phyloP scores from a whole-genome alignment of 2,329 filamentous ascomycete species.

The Grosmannia clavigera region DNA sequence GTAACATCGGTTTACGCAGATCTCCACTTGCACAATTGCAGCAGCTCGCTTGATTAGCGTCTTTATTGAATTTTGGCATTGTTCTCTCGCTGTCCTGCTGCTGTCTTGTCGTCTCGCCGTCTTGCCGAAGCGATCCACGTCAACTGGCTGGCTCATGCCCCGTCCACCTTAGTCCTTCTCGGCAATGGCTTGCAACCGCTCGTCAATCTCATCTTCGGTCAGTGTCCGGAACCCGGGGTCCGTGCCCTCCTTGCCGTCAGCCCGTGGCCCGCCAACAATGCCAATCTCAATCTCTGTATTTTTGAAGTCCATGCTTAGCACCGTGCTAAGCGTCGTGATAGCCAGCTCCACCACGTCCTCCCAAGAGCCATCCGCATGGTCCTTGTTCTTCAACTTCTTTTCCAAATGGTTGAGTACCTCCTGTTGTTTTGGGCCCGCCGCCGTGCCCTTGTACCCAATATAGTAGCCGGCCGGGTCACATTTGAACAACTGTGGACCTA shows the following conservation, averaged over 20 bases:
- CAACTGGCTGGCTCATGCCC: background rate
- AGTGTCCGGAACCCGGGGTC: constrained; percentile 72
- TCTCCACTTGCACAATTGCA: background rate
- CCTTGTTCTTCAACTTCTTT: constrained; percentile 99
- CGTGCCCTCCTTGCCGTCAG: constrained; percentile 73
- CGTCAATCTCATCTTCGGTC: constrained; percentile 96
- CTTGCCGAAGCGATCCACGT: background rate
- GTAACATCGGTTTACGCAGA: no score
- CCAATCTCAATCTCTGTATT: constrained; percentile 98
- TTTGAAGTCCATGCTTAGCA: constrained; percentile 98
- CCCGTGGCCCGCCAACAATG: constrained; percentile 78
- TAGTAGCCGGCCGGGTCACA: constrained; percentile 98
- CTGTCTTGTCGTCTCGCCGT: background rate
- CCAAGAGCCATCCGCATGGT: constrained; percentile 82
- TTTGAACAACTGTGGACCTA: constrained; percentile 92
- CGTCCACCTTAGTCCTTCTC: constrained; percentile 67
- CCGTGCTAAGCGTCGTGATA: constrained; percentile 88
- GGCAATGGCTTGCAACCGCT: constrained; percentile 91
- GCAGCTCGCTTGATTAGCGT: no score
- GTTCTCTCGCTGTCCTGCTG: background rate
- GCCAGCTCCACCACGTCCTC: constrained; percentile 96
- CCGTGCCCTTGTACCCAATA: constrained; percentile 95
- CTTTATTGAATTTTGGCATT: background rate
- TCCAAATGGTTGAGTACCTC: constrained; percentile 97
- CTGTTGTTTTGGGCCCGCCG: constrained; percentile 94